phyloP scores from a whole-genome alignment of 768 basidiomycete species.

The Hysterangium stoloniferum region DNA sequence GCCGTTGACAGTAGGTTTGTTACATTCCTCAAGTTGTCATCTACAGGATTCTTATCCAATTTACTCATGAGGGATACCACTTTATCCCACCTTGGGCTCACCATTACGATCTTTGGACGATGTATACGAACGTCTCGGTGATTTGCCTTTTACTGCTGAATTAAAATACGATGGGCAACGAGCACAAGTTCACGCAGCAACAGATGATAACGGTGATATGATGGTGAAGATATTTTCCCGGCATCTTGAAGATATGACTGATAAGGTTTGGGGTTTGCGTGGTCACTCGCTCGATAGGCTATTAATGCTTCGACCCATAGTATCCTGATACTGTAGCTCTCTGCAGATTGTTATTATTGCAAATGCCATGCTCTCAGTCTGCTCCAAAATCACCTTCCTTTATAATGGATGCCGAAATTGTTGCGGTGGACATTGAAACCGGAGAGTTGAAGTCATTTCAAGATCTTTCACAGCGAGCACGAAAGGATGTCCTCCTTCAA shows the following conservation, averaged over 20 bases:
- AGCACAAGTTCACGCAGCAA: constrained; percentile 65
- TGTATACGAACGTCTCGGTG: constrained; percentile 64
- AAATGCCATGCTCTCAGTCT: constrained; percentile 17
- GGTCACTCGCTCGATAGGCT: constrained; percentile 4
- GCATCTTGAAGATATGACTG: constrained; percentile 89
- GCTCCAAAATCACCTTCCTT: constrained; percentile 43
- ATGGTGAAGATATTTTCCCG: constrained; percentile 72
- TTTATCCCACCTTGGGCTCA: constrained; percentile 81
- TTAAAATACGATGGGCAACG: constrained; percentile 89
- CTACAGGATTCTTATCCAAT: background rate
- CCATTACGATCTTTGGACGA: constrained; percentile 79
- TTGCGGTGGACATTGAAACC: constrained; percentile 62
- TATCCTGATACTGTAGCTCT: constrained; percentile 76
- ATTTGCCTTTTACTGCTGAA: constrained; percentile 71
- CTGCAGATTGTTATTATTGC: constrained; percentile 46
- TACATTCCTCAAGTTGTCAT: background rate
- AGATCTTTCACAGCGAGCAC: constrained; percentile 75
- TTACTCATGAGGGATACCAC: constrained; percentile 55
- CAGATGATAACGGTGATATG: constrained; percentile 22
- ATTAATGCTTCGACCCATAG: constrained; percentile 28
- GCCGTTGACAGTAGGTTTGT: constrained; percentile 61
- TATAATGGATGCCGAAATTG: constrained; percentile 82
- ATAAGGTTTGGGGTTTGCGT: constrained; percentile 42
- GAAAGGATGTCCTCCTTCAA: constrained; percentile 69
- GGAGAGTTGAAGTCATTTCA: constrained; percentile 75